Conservation (phyloP, 2,329 filamentous ascomycete species). For the Lasiodiplodia sp. region DNA sequence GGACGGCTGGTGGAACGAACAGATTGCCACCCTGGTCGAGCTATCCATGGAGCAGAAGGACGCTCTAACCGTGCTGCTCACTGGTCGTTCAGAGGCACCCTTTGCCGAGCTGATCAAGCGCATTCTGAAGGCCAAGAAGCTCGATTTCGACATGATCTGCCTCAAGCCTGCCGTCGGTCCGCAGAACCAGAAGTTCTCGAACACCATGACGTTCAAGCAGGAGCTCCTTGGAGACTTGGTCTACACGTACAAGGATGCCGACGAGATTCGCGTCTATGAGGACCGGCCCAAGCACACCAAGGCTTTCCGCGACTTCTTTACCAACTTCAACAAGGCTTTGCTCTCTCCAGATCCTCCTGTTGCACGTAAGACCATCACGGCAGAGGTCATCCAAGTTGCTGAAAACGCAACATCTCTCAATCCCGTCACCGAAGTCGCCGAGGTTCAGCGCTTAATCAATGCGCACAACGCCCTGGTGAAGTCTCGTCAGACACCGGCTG, state of each 20-base stretch:
- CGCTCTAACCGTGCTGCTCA: slow-evolving; percentile 83
- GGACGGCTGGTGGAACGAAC: slow-evolving; percentile 97
- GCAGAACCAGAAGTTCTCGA: slow-evolving; percentile 76
- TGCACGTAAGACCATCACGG: slow-evolving; percentile 69
- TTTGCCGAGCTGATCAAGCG: slow-evolving; percentile 82
- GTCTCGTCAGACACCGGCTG: slow-evolving; percentile 52
- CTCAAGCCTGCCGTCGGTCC: slow-evolving; percentile 88
- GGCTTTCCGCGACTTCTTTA: slow-evolving; percentile 85
- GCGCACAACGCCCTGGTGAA: slow-evolving; percentile 74
- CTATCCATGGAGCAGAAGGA: slow-evolving; percentile 85
- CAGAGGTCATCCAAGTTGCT: slow-evolving; percentile 86
- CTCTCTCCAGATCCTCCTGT: slow-evolving; percentile 52
- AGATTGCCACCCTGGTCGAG: slow-evolving; percentile 78
- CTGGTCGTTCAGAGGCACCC: slow-evolving; percentile 78
- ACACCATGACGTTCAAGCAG: slow-evolving; percentile 93
- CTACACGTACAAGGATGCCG: slow-evolving; percentile 82
- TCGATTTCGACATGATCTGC: slow-evolving; percentile 87
- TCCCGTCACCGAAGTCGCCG: slow-evolving; percentile 78
- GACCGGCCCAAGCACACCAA: slow-evolving; percentile 72
- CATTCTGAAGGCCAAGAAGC: slow-evolving; percentile 77
- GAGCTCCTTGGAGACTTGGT: slow-evolving; percentile 80
- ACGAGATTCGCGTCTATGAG: slow-evolving; percentile 78
- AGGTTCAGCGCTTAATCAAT: slow-evolving; percentile 90
- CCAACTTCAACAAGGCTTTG: slow-evolving; percentile 72
- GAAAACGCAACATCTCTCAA: slow-evolving; percentile 78